A percentile compares a stretch with the other conserved stretches of the same genome.
Evolutionary conservation across 2,329 filamentous ascomycete genomes (phyloP).

Genomic region (Fusarium sp.): DNA sequence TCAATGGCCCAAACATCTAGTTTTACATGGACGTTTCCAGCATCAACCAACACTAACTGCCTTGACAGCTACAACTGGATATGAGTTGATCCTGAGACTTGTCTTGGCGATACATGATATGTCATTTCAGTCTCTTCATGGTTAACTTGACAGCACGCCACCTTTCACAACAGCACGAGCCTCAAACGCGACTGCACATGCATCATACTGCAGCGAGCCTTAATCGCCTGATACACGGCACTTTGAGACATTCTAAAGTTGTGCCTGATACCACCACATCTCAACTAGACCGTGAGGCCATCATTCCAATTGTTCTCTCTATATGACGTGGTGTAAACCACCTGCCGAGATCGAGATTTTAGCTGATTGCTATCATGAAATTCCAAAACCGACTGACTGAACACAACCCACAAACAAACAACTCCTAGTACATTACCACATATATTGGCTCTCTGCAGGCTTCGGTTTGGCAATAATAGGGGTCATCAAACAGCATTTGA

Average conservation of each 20-base stretch:
- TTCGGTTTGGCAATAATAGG: too few relatives aligned
- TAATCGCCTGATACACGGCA: slow-evolving; percentile 15
- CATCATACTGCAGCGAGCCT: slow-evolving; percentile 11
- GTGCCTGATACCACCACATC: slow-evolving; percentile 5
- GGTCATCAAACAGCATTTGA: slow-evolving; percentile 2
- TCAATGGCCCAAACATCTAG: not conserved
- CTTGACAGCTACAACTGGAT: not conserved
- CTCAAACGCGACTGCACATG: not conserved
- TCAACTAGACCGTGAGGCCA: slow-evolving; percentile 35
- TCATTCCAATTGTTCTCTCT: not conserved
- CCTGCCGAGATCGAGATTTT: slow-evolving; percentile 6
- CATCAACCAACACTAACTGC: not conserved
- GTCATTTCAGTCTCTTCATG: not conserved
- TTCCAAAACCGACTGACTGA: not conserved
- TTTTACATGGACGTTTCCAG: not conserved
- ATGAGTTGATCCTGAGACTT: not conserved
- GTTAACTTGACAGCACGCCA: slow-evolving; percentile 2
- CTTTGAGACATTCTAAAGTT: slow-evolving; percentile 20
- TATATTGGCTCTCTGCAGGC: too few relatives aligned
- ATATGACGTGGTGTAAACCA: slow-evolving; percentile 13
- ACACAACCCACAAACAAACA: not conserved
- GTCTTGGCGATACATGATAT: not conserved
- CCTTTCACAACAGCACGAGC: slow-evolving; percentile 1
- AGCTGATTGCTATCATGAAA: not conserved
- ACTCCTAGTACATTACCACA: too few relatives aligned